Evolutionary conservation across 768 basidiomycete species (phyloP), one percentile per base, ranked within the genome.

Genomic region (Chalciporus piperatus): DNA sequence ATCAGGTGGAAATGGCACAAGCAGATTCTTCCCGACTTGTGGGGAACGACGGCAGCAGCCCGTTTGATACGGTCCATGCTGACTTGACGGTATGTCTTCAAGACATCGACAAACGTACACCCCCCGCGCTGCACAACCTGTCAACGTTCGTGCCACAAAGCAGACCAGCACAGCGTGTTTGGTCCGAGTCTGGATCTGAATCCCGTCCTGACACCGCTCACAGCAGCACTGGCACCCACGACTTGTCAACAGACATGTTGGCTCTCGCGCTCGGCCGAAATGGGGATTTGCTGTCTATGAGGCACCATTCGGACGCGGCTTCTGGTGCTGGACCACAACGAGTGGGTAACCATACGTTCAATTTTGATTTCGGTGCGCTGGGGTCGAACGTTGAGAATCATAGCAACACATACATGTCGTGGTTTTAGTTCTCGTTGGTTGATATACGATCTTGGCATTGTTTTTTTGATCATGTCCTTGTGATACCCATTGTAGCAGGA

Each of bases 331-430:
- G 67, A 39, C 56, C 58, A 0, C 67, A 70, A 45, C 66, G 83
- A 32, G 76, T 85, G 35, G 76, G 74, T 39, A 76, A 77, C 56
- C 76, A 80, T 49, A 75, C 74, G 30, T 80, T 81, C 57, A 83
- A 84, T 64, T 80, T 84, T 60, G 83, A 84, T 53, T 74, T 82
- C 58, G 83, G 83, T 5, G 82, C 80, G 19, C 61, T 85, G 54
- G 78, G 74, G 25, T 72, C 74, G 41, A 76, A 79, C 41, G 68
- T 81, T 52, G 80, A 79, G 57, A 82, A 78, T 57, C 83, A 81
- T 32, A 80, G 79, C 50, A 69, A 70, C 47, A 69, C 67, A 33
- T 84, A 82, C 62, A 84, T 85, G 83, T 81, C 82, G 20, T 85
- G 83, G 83, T 85, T 85, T 59, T 84, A 70, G 67, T 28, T 22